Conservation (phyloP, 148 eudicot genomes). For the Mesembryanthemum crystallinum region DNA sequence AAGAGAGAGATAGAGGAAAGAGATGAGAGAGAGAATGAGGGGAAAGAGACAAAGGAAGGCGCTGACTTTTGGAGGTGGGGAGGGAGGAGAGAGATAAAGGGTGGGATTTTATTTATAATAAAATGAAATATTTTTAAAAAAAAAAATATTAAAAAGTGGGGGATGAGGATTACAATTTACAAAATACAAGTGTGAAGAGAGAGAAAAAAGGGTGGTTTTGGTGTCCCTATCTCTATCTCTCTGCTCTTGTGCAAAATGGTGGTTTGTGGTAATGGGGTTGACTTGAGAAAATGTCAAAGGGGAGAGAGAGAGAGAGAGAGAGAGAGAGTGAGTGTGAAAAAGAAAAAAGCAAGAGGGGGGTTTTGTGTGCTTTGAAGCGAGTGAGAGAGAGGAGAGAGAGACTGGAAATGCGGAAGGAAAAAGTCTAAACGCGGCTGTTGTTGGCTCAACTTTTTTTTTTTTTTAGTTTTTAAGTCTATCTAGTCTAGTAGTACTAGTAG, state of each 20-base stretch:
- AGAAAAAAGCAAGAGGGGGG: not conserved
- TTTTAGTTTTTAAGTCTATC: not conserved
- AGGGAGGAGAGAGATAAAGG: conserved; percentile 8
- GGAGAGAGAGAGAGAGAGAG: conserved; percentile 1
- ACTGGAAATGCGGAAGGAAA: conserved; percentile 19
- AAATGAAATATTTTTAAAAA: too few species aligned
- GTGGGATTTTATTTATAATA: conserved; percentile 17
- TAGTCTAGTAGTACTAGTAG: not conserved
- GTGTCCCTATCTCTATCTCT: not conserved
- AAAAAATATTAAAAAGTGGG: not conserved
- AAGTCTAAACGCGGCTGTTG: not conserved
- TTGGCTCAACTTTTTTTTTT: too few species aligned
- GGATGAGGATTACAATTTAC: not conserved
- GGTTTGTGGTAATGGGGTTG: conserved; percentile 22
- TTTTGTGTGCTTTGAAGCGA: not conserved
- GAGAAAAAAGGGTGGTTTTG: not conserved
- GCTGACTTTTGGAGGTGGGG: conserved; percentile 59
- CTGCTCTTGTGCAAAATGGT: not conserved
- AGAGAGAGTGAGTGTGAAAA: not conserved
- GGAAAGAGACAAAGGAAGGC: conserved; percentile 30
- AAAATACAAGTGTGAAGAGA: not conserved
- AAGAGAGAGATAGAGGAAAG: not conserved
- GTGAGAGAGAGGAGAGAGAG: too few species aligned
- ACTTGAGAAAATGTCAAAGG: conserved; percentile 37
- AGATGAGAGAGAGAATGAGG: conserved; percentile 3